These are phyloP conservation scores for Malassezia obtusa DNA, from an alignment of 1,284 basidiomycete species.

Conservation along the genomic window DNA sequence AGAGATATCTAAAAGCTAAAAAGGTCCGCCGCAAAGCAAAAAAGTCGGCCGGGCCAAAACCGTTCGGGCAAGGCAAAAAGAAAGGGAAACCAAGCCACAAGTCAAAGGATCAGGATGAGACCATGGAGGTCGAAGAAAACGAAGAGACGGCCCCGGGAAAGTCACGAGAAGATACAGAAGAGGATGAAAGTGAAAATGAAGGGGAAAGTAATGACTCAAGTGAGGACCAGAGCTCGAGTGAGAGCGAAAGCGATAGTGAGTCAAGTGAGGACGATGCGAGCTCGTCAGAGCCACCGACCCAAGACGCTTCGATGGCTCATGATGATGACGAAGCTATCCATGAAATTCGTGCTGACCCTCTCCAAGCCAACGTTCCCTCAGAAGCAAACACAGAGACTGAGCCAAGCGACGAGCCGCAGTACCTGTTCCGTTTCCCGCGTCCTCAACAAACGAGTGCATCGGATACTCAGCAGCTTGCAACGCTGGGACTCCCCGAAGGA, in stretches of 20 bases:
- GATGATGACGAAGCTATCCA: too few relatives aligned
- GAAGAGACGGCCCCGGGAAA: not conserved
- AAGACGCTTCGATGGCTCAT: too few relatives aligned
- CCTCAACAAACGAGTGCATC: conserved; percentile 15
- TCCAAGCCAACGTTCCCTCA: not conserved
- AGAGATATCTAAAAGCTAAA: conserved; percentile 40
- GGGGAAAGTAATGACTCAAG: not conserved
- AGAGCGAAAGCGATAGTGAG: not conserved
- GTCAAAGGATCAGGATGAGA: not conserved
- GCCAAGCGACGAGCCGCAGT: not conserved
- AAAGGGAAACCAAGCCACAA: conserved; percentile 10
- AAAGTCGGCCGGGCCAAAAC: conserved; percentile 26
- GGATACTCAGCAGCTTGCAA: conserved; percentile 24
- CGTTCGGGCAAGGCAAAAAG: conserved; percentile 18
- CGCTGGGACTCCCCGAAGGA: conserved; percentile 35
- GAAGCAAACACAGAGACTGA: not conserved
- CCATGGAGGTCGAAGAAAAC: not conserved
- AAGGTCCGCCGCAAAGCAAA: conserved; percentile 36
- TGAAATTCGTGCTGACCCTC: conserved; percentile 2
- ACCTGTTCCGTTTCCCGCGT: conserved; percentile 12
- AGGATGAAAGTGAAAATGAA: not conserved
- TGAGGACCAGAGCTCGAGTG: not conserved
- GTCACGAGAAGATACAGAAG: not conserved
- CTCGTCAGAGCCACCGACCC: not conserved
- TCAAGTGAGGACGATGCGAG: not conserved